These are phyloP conservation scores for Blastobotrys malaysiensis DNA, from an alignment of 1,139 yeast genomes.

Conservation along the genomic window DNA sequence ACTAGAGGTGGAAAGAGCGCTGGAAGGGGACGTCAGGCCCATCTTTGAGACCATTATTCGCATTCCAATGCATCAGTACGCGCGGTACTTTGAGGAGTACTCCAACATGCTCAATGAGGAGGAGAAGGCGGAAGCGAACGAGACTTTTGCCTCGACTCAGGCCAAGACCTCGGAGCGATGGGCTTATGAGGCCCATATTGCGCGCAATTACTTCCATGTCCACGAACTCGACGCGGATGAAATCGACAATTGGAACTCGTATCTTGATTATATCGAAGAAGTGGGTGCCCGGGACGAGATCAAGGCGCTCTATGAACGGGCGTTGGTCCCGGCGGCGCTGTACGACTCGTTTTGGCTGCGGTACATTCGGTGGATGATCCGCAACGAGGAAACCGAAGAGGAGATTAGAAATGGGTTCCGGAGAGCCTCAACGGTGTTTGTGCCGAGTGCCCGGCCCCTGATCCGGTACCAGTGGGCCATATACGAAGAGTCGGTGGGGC, in stretches of 20 bases:
- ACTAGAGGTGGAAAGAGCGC: slow-evolving; percentile 47
- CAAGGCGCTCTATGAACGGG: slow-evolving; percentile 42
- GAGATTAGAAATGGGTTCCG: slow-evolving; percentile 30
- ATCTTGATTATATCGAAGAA: slow-evolving; percentile 53
- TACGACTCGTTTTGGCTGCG: slow-evolving; percentile 61
- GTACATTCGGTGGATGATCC: slow-evolving; percentile 44
- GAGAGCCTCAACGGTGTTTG: slow-evolving; percentile 30
- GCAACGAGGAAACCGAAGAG: slow-evolving; percentile 21
- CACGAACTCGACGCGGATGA: slow-evolving; percentile 44
- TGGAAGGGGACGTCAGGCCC: slow-evolving; percentile 17
- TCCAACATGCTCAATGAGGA: slow-evolving; percentile 21
- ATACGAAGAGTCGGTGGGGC: slow-evolving; percentile 32
- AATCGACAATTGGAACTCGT: slow-evolving; percentile 54
- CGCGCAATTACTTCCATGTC: slow-evolving; percentile 48
- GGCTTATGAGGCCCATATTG: slow-evolving; percentile 54
- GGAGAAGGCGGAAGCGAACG: slow-evolving; percentile 24
- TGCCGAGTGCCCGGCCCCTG: slow-evolving; percentile 31
- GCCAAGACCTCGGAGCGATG: slow-evolving; percentile 56
- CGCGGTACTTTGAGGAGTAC: slow-evolving; percentile 42
- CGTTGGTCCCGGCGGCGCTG: slow-evolving; percentile 46
- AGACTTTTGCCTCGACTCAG: slow-evolving; percentile 57
- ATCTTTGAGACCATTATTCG: slow-evolving; percentile 42
- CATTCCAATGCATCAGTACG: slow-evolving; percentile 72
- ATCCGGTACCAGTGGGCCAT: slow-evolving; percentile 34
- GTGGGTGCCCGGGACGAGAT: slow-evolving; percentile 3